These are phyloP conservation scores for Sungouiozyma intestinalis DNA, from an alignment of 805 yeast genomes.

Conservation along the genomic window DNA sequence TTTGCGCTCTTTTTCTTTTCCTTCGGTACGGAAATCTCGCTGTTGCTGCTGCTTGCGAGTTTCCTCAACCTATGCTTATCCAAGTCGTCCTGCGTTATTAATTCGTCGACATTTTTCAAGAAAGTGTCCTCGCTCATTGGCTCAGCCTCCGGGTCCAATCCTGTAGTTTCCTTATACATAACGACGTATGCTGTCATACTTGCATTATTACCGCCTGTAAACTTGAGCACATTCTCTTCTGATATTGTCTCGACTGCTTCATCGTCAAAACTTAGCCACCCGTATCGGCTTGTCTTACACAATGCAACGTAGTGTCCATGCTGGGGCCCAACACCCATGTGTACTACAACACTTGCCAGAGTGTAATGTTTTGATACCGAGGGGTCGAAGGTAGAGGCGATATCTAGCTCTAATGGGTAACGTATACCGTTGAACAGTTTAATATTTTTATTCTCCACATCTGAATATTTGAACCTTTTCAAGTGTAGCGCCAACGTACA, in stretches of 20 bases:
- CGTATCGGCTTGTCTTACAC: conserved; percentile 63
- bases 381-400: conserved; percentile 41
- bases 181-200: conserved; percentile 84
- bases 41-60: neutral
- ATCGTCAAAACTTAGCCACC: conserved; percentile 92
- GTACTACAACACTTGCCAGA: conserved; percentile 77
- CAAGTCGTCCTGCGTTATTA: conserved; percentile 17
- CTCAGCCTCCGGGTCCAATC: neutral
- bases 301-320: conserved; percentile 92
- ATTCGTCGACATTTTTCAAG: conserved; percentile 15
- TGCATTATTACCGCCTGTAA: conserved; percentile 81
- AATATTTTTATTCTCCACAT: conserved; percentile 64
- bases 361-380: conserved; percentile 52
- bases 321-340: conserved; percentile 95
- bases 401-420: conserved; percentile 64
- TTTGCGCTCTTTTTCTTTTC: neutral
- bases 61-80: conserved; percentile 4
- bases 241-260: conserved; percentile 86
- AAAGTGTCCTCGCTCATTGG: neutral
- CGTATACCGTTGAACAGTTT: conserved; percentile 77
- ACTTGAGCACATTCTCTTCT: conserved; percentile 69
- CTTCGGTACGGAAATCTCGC: neutral
- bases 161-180: conserved; percentile 54
- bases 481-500: conserved; percentile 70
- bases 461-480: conserved; percentile 86